Conservation (phyloP, 2,329 filamentous ascomycete species). For the Aspergillus transmontanensis region DNA sequence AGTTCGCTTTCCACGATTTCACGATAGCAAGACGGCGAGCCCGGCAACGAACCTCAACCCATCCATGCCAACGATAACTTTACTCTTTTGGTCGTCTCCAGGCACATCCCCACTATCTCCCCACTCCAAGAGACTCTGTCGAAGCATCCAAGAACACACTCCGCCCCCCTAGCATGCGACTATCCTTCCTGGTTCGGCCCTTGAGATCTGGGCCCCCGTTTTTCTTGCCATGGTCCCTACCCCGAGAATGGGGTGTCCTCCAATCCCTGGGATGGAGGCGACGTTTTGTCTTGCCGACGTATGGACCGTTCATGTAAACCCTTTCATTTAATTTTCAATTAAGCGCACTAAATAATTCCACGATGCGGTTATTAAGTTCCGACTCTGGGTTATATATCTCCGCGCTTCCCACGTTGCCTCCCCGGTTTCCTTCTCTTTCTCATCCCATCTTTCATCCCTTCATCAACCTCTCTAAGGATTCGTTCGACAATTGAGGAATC, state of each 20-base stretch:
- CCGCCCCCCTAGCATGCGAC: slow-evolving; percentile 24
- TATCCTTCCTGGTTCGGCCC: slow-evolving; percentile 27
- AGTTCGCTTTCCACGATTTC: not conserved
- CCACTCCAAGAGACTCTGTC: slow-evolving; percentile 26
- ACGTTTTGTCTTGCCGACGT: slow-evolving; percentile 14
- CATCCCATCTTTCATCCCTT: slow-evolving; percentile 8
- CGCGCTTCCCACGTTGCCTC: slow-evolving; percentile 9
- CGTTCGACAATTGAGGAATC: slow-evolving; percentile 7
- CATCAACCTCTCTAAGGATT: not conserved
- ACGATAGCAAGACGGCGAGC: not conserved
- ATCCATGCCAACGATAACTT: not conserved
- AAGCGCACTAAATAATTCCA: slow-evolving; percentile 2
- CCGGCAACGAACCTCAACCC: slow-evolving; percentile 1
- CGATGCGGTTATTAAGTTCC: slow-evolving; percentile 25
- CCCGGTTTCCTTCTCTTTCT: slow-evolving; percentile 14
- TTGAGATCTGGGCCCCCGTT: slow-evolving; percentile 36
- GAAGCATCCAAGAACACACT: slow-evolving; percentile 26
- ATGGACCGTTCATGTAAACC: slow-evolving; percentile 10
- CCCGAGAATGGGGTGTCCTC: slow-evolving; percentile 19
- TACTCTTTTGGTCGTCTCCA: slow-evolving; percentile 7
- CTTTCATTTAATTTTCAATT: slow-evolving; percentile 14
- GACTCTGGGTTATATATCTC: slow-evolving; percentile 28
- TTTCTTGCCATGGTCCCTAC: slow-evolving; percentile 25
- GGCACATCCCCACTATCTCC: slow-evolving; percentile 27
- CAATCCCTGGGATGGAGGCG: slow-evolving; percentile 20